Percentiles rank a stretch among this genome's conserved stretches.
phyloP scores from a whole-genome alignment of 805 yeast genomes.

The Scheffersomyces stipitis region DNA sequence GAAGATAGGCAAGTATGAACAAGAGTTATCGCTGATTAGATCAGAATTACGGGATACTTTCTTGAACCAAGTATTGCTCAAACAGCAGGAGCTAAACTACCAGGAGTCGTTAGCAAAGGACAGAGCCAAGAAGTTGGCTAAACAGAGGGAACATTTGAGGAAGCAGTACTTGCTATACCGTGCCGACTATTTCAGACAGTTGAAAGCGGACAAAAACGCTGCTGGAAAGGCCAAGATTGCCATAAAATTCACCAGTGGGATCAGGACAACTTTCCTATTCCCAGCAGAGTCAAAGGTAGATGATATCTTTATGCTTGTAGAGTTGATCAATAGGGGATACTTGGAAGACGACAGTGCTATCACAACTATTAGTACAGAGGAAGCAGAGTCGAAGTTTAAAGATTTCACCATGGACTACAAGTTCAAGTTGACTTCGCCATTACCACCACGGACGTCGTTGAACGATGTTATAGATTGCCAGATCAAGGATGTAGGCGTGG shows the following conservation, averaged over 20 bases:
- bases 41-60: conserved; percentile 63
- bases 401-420: conserved; percentile 24
- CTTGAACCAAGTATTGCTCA: conserved; percentile 54
- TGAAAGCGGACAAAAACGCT: conserved; percentile 14
- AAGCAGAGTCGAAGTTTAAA: conserved; percentile 21
- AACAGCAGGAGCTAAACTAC: conserved; percentile 77
- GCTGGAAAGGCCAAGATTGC: conserved; percentile 58
- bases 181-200: conserved; percentile 26
- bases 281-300: conserved; percentile 28
- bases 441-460: conserved; percentile 37
- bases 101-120: conserved; percentile 70
- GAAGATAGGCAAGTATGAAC: conserved; percentile 57
- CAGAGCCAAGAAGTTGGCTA: conserved; percentile 44
- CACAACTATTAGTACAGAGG: conserved; percentile 19
- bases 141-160: conserved; percentile 27
- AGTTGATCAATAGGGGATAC: conserved; percentile 41
- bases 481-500: conserved; percentile 59
- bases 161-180: conserved; percentile 37
- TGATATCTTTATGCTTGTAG: conserved; percentile 36
- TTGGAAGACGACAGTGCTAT: conserved; percentile 18
- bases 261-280: conserved; percentile 44
- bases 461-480: conserved; percentile 39
- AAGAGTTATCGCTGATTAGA: conserved; percentile 58
- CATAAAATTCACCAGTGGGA: conserved; percentile 63
- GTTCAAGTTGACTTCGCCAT: conserved; percentile 34